Conservation (phyloP, 371 early-diverging fungal species). For the Lichtheimia corymbifera region DNA sequence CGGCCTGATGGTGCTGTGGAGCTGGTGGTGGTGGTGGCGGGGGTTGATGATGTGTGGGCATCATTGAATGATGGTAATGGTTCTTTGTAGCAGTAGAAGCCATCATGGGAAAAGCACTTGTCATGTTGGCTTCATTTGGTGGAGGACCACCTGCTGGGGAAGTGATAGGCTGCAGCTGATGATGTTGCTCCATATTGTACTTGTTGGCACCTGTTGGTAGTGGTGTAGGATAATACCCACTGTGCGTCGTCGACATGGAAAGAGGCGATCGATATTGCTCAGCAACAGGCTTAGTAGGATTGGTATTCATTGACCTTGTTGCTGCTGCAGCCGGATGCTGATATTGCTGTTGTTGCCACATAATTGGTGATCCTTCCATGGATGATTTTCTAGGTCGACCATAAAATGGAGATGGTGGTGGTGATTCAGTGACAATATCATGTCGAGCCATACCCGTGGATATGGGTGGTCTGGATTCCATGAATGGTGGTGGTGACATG, state of each 20-base stretch:
- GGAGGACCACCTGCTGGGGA: too few relatives aligned
- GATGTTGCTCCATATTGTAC: too few relatives aligned
- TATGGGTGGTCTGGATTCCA: background rate
- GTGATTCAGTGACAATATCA: background rate
- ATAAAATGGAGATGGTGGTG: background rate
- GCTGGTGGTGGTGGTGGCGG: too few relatives aligned
- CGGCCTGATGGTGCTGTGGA: too few relatives aligned
- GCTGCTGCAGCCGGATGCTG: background rate
- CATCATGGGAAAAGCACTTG: too few relatives aligned
- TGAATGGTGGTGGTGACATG: background rate
- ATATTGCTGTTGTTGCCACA: background rate
- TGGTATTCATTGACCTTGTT: background rate
- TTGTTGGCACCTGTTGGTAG: background rate
- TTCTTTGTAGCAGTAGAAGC: too few relatives aligned
- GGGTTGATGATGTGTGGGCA: too few relatives aligned
- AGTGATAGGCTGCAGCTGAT: too few relatives aligned
- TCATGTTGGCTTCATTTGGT: too few relatives aligned
- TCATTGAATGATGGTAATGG: too few relatives aligned
- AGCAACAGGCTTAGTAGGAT: background rate
- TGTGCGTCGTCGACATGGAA: background rate
- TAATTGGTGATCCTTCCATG: background rate
- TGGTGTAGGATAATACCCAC: background rate
- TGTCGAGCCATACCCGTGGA: background rate
- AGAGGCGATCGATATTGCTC: slow-evolving; percentile 1
- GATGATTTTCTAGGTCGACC: slow-evolving; percentile 4